Evolutionary conservation across 1,284 basidiomycete genomes (phyloP).

Genomic region (Cystobasidium slooffiae): DNA sequence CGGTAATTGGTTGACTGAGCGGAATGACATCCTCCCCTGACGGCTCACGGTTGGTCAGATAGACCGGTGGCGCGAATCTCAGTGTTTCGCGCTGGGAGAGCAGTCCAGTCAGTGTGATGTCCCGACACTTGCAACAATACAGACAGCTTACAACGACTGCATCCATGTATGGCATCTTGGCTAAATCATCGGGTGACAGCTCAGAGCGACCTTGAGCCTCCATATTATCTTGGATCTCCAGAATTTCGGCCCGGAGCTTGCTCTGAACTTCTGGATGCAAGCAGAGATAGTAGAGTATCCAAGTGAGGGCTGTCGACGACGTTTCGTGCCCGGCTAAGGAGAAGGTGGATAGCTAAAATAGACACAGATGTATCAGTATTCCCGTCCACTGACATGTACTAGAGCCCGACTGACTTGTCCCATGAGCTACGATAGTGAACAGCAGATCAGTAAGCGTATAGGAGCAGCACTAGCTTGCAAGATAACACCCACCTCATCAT

Average conservation of each 20-base stretch:
- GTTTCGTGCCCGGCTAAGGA: slow-evolving; percentile 37
- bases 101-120: background rate
- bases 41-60: slow-evolving; percentile 70
- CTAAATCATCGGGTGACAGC: slow-evolving; percentile 26
- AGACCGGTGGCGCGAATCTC: slow-evolving; percentile 72
- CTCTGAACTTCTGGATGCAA: slow-evolving; percentile 8
- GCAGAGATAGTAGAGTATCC: slow-evolving; percentile 26
- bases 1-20: slow-evolving; percentile 66
- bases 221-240: background rate
- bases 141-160: slow-evolving; percentile 66
- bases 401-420: slow-evolving; percentile 3
- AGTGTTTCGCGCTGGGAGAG: slow-evolving; percentile 64
- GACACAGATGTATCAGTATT: background rate
- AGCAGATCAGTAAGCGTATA: background rate
- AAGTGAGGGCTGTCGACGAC: slow-evolving; percentile 9
- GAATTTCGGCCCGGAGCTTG: slow-evolving; percentile 26
- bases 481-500: slow-evolving; percentile 34
- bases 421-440: slow-evolving; percentile 9
- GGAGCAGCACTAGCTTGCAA: background rate
- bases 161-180: slow-evolving; percentile 63
- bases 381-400: no score
- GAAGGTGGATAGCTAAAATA: slow-evolving; percentile 18
- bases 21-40: slow-evolving; percentile 75
- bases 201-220: background rate
- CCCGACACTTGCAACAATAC: no score